Conservation (phyloP, 768 basidiomycete genomes). For the Lentinula guzmanii region DNA sequence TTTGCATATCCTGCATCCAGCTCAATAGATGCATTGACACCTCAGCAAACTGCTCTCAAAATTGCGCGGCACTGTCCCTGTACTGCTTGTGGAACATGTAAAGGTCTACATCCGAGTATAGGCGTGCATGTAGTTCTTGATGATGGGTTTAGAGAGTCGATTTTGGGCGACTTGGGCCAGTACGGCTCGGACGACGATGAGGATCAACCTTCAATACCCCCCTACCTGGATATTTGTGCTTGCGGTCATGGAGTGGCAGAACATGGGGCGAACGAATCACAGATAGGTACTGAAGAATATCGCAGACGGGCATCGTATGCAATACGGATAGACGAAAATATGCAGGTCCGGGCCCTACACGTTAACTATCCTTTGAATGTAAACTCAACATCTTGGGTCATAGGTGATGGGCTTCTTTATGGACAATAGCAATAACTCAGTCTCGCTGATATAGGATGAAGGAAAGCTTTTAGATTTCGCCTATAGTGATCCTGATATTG, state of each 20-base stretch:
- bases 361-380: not conserved
- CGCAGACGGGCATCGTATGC: slow-evolving; percentile 70
- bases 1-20: slow-evolving; percentile 63
- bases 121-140: slow-evolving; percentile 56
- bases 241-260: slow-evolving; percentile 64
- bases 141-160: slow-evolving; percentile 42
- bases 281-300: slow-evolving; percentile 58
- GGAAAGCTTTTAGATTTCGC: slow-evolving; percentile 75
- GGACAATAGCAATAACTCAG: not conserved
- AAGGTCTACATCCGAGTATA: slow-evolving; percentile 62
- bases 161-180: slow-evolving; percentile 49
- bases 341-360: slow-evolving; percentile 52
- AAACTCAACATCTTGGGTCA: not conserved
- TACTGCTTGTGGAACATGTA: slow-evolving; percentile 55
- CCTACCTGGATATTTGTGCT: slow-evolving; percentile 55
- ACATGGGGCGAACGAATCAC: slow-evolving; percentile 60
- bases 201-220: slow-evolving; percentile 27
- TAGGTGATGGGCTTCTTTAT: slow-evolving; percentile 7
- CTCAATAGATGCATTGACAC: slow-evolving; percentile 38
- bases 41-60: slow-evolving; percentile 57
- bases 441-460: slow-evolving; percentile 46
- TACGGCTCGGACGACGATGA: slow-evolving; percentile 73
- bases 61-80: slow-evolving; percentile 81
- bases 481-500: slow-evolving; percentile 66
- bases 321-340: slow-evolving; percentile 72